These are phyloP conservation scores for Rhodotorula paludigena DNA, from an alignment of 768 basidiomycete species.

Conservation along the genomic window DNA sequence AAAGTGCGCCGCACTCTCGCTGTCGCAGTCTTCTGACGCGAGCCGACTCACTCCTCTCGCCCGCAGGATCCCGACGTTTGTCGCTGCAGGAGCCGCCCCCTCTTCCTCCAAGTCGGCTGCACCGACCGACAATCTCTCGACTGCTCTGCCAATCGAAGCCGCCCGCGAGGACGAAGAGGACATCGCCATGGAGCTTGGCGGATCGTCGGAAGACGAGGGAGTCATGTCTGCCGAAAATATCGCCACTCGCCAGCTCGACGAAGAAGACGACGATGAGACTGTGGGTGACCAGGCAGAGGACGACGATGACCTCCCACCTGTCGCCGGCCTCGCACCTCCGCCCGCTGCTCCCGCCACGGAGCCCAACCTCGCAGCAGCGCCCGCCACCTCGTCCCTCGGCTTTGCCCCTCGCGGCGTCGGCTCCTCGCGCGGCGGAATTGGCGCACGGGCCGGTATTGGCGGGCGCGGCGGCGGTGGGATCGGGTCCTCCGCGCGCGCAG, in stretches of 20 bases:
- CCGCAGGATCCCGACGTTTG: constrained; percentile 26
- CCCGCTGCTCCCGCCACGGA: not conserved
- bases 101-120: constrained; percentile 47
- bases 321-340: constrained; percentile 42
- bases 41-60: too few relatives aligned
- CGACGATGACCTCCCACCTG: constrained; percentile 48
- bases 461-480: not conserved
- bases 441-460: constrained; percentile 4
- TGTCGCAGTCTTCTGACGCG: not conserved
- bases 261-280: constrained; percentile 48
- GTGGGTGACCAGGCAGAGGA: constrained; percentile 40
- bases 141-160: constrained; percentile 46
- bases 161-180: constrained; percentile 29
- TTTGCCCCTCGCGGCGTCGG: constrained; percentile 37
- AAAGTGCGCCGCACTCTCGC: constrained; percentile 48
- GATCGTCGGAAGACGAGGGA: constrained; percentile 43
- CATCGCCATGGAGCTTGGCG: constrained; percentile 27
- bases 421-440: constrained; percentile 12
- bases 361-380: constrained; percentile 39
- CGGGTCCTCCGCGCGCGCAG: not conserved
- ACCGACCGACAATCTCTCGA: constrained; percentile 30
- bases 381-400: not conserved
- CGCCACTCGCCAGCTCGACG: constrained; percentile 38
- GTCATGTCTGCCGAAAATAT: constrained; percentile 42
- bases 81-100: constrained; percentile 22